phyloP scores from a whole-genome alignment of 2,329 filamentous ascomycete genomes.

The Ceratocystis destructans region DNA sequence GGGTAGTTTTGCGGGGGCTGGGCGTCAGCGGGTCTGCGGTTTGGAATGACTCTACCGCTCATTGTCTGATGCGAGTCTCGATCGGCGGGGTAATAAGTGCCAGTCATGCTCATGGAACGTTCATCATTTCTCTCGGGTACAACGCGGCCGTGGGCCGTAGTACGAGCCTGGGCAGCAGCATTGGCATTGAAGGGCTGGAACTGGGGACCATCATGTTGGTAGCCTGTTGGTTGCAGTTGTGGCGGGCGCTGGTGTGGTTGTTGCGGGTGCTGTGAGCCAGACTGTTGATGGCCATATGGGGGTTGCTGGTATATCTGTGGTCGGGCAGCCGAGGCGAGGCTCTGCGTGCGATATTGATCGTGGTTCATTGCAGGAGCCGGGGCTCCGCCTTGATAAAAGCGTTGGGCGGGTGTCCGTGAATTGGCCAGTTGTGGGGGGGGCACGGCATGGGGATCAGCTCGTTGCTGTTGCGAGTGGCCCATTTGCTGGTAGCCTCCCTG shows the following conservation, averaged over 20 bases:
- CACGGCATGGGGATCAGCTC: slow-evolving; percentile 44
- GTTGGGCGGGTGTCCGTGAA: slow-evolving; percentile 32
- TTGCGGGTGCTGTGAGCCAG: slow-evolving; percentile 31
- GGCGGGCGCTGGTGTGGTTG: slow-evolving; percentile 39
- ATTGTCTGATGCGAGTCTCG: slow-evolving; percentile 77
- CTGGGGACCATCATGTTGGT: slow-evolving; percentile 10
- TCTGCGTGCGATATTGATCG: slow-evolving; percentile 84
- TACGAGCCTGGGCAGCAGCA: slow-evolving; percentile 42
- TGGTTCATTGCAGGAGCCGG: slow-evolving; percentile 61
- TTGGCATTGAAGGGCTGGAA: slow-evolving; percentile 17
- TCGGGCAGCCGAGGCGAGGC: slow-evolving; percentile 63
- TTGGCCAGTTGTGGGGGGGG: slow-evolving; percentile 30
- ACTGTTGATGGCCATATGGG: slow-evolving; percentile 45
- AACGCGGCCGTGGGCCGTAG: slow-evolving; percentile 79
- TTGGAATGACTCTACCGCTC: slow-evolving; percentile 83
- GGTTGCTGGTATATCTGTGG: slow-evolving; percentile 58
- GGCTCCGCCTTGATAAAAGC: slow-evolving; percentile 47
- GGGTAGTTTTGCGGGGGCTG: slow-evolving; percentile 18
- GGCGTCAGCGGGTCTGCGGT: slow-evolving; percentile 38
- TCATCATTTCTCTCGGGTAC: slow-evolving; percentile 89
- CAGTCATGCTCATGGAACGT: slow-evolving; percentile 90
- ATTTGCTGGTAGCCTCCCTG: slow-evolving; percentile 28
- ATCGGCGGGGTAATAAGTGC: slow-evolving; percentile 54
- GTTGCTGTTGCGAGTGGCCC: slow-evolving; percentile 12
- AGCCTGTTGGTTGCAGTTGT: slow-evolving; percentile 26